phyloP scores from a whole-genome alignment of 352 stramenopile species.

The Phytophthora meadii region DNA sequence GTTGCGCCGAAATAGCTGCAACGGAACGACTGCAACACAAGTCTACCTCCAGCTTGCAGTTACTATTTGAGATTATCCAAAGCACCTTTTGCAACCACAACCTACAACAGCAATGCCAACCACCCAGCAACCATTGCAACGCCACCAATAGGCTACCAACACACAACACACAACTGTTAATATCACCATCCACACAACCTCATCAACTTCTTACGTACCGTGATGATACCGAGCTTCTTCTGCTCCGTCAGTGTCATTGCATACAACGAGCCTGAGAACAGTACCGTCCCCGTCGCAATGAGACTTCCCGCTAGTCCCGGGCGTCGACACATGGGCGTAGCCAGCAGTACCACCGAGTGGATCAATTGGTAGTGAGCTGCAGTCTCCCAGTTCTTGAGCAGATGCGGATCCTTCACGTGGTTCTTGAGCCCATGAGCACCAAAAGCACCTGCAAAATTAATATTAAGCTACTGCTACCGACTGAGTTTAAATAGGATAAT shows the following conservation, averaged over 20 bases:
- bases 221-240: conserved; percentile 78
- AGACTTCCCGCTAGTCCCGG: conserved; percentile 65
- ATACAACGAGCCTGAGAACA: conserved; percentile 87
- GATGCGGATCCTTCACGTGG: conserved; percentile 72
- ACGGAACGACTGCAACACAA: no score
- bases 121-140: conserved; percentile 75
- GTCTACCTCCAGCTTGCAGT: no score
- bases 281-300: conserved; percentile 62
- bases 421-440: conserved; percentile 77
- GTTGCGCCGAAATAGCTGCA: no score
- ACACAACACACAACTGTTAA: conserved; percentile 4
- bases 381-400: conserved; percentile 89
- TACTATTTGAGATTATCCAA: no score
- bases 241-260: conserved; percentile 77
- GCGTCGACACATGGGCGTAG: conserved; percentile 65
- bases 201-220: conserved; percentile 42
- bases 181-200: neutral
- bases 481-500: conserved; percentile 6
- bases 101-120: conserved; percentile 73
- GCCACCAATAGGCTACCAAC: conserved; percentile 65
- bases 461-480: conserved; percentile 8
- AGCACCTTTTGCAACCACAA: neutral
- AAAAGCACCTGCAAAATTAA: conserved; percentile 62
- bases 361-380: conserved; percentile 83
- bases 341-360: conserved; percentile 79